Evolutionary conservation across 2,329 filamentous ascomycete genomes (phyloP).

Genomic region (Colletotrichum eremochloae): DNA sequence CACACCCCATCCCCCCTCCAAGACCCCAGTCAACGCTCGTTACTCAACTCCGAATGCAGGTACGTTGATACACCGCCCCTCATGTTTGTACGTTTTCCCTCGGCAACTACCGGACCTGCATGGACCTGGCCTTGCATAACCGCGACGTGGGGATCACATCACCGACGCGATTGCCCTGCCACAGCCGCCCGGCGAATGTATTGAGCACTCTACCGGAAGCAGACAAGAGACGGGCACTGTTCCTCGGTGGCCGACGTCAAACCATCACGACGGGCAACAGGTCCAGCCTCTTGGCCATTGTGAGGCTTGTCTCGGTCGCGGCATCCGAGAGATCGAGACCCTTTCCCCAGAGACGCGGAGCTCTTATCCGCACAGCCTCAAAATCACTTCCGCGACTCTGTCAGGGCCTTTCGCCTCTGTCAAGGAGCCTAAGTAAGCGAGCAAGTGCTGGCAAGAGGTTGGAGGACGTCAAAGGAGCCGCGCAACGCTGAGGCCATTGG

Average conservation of each 20-base stretch:
- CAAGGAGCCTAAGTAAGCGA: slow-evolving; percentile 20
- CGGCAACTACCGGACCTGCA: slow-evolving; percentile 19
- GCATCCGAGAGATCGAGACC: slow-evolving; percentile 27
- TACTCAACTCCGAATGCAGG: slow-evolving; percentile 33
- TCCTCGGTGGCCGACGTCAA: slow-evolving; percentile 16
- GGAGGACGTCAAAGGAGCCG: slow-evolving; percentile 5
- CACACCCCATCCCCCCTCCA: slow-evolving; percentile 9
- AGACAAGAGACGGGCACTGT: not conserved
- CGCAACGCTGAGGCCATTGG: not conserved
- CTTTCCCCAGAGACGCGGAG: slow-evolving; percentile 10
- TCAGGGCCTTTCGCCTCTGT: slow-evolving; percentile 20
- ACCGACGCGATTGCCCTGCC: slow-evolving; percentile 16
- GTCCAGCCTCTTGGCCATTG: slow-evolving; percentile 1
- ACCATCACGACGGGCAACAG: slow-evolving; percentile 7
- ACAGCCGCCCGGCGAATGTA: slow-evolving; percentile 24
- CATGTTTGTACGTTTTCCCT: slow-evolving; percentile 4
- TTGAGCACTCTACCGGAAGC: slow-evolving; percentile 24
- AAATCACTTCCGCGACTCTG: slow-evolving; percentile 1
- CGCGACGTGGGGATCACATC: slow-evolving; percentile 23
- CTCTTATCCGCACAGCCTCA: not conserved
- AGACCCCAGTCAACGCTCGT: slow-evolving; percentile 25
- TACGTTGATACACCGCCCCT: slow-evolving; percentile 7
- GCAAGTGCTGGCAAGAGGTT: slow-evolving; percentile 2
- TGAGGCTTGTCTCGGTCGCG: slow-evolving; percentile 31
- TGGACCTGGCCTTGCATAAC: slow-evolving; percentile 20